These are phyloP conservation scores for Lentinula detonsa DNA, from an alignment of 768 basidiomycete genomes.

Conservation along the genomic window DNA sequence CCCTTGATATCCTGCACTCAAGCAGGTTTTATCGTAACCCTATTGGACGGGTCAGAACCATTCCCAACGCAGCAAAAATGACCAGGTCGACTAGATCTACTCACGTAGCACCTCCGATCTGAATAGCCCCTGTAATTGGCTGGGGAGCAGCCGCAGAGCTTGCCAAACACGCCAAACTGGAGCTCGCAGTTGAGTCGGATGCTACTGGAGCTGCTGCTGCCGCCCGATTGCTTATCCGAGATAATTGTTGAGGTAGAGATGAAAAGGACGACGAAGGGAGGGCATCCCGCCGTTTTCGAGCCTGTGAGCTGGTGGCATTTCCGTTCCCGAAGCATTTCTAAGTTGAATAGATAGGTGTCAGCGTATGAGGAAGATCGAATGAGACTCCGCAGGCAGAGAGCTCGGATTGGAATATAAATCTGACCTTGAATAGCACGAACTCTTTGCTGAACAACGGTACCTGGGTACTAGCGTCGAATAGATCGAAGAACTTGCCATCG, in stretches of 20 bases:
- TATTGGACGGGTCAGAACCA: not conserved
- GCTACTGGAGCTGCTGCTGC: slow-evolving; percentile 1
- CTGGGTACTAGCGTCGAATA: slow-evolving; percentile 20
- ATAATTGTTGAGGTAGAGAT: no score
- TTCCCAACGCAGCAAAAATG: not conserved
- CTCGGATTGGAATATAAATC: not conserved
- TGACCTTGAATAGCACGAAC: slow-evolving; percentile 26
- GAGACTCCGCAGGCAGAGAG: not conserved
- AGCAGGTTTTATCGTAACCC: not conserved
- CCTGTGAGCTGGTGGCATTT: not conserved
- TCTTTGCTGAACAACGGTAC: slow-evolving; percentile 24
- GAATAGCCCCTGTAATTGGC: not conserved
- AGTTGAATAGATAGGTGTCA: not conserved
- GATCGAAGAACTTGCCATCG: slow-evolving; percentile 20
- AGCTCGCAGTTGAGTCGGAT: not conserved
- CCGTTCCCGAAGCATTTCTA: slow-evolving; percentile 2
- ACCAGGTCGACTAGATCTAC: not conserved
- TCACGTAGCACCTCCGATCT: not conserved
- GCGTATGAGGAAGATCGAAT: not conserved
- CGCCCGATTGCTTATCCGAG: not conserved
- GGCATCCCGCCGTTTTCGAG: not conserved
- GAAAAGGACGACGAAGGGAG: not conserved
- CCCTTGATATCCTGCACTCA: not conserved
- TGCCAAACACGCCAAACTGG: not conserved
- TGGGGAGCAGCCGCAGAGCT: not conserved